phyloP scores from a whole-genome alignment of 805 yeast species.

The Torulaspora quercuum region DNA sequence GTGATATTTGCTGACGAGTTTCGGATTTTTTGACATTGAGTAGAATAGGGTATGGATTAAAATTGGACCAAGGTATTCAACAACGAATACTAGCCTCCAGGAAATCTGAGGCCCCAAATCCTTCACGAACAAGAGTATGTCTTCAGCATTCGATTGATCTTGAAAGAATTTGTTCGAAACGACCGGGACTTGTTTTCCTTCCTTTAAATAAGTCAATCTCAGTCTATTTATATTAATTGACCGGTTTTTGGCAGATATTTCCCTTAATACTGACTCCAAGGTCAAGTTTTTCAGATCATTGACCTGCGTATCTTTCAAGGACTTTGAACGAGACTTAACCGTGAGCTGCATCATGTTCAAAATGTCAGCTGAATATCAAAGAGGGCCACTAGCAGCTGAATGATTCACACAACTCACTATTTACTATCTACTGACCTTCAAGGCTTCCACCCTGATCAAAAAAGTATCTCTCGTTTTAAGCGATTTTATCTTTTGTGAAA shows the following conservation, averaged over 20 bases:
- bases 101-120: slow-evolving; percentile 92
- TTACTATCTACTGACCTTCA: no score
- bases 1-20: slow-evolving; percentile 15
- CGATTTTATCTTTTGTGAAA: neutral
- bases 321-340: slow-evolving; percentile 60
- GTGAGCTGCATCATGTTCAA: slow-evolving; percentile 3
- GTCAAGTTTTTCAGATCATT: slow-evolving; percentile 37
- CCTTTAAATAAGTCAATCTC: slow-evolving; percentile 47
- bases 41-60: slow-evolving; percentile 71
- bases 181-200: slow-evolving; percentile 35
- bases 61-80: slow-evolving; percentile 90
- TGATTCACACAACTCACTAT: no score
- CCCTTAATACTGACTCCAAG: slow-evolving; percentile 43
- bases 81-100: slow-evolving; percentile 85
- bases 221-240: slow-evolving; percentile 48
- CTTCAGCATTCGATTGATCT: slow-evolving; percentile 36
- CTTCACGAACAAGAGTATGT: slow-evolving; percentile 58
- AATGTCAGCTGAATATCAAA: no score
- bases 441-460: no score
- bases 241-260: slow-evolving; percentile 45
- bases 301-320: slow-evolving; percentile 47
- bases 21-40: slow-evolving; percentile 33
- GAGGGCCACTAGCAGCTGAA: no score
- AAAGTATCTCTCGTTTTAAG: no score
- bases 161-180: slow-evolving; percentile 27